Percentiles rank a stretch among this genome's conserved stretches.
Evolutionary conservation across 1,139 yeast species (phyloP).

Genomic region (Kluyveromyces sp.): DNA sequence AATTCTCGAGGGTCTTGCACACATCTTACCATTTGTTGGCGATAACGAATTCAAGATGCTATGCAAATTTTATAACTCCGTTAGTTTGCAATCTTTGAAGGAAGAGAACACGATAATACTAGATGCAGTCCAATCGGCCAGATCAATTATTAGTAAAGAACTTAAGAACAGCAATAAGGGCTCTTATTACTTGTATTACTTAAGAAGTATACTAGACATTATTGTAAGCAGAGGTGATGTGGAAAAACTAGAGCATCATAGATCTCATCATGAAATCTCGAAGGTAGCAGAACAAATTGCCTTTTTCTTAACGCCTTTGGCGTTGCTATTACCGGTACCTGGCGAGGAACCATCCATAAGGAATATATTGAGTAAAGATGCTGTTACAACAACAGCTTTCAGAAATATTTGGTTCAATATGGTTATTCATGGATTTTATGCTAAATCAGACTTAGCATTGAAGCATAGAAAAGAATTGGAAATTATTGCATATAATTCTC

Average conservation of each 20-base stretch:
- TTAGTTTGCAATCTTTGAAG: constrained; percentile 32
- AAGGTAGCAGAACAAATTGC: constrained; percentile 73
- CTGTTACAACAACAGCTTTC: constrained; percentile 39
- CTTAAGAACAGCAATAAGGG: constrained; percentile 32
- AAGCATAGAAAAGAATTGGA: constrained; percentile 43
- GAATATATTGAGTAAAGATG: constrained; percentile 28
- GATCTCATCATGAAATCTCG: constrained; percentile 71
- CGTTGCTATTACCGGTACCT: constrained; percentile 59
- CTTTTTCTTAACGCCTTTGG: constrained; percentile 62
- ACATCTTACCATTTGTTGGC: constrained; percentile 45
- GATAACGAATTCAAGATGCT: constrained; percentile 46
- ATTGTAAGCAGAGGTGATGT: constrained; percentile 80
- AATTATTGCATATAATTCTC: constrained; percentile 78
- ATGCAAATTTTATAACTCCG: constrained; percentile 39
- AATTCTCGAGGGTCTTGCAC: constrained; percentile 44
- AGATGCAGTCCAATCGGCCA: constrained; percentile 39
- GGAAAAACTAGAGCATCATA: constrained; percentile 68
- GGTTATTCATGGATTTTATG: constrained; percentile 82
- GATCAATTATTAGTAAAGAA: constrained; percentile 45
- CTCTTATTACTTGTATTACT: constrained; percentile 51
- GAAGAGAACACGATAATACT: constrained; percentile 32
- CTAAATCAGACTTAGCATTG: constrained; percentile 48
- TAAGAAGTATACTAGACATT: constrained; percentile 57
- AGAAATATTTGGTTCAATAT: constrained; percentile 92
- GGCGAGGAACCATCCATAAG: constrained; percentile 33